Evolutionary conservation across 768 basidiomycete species (phyloP), one percentile per base, ranked within the genome.

Genomic region (Calocybe gangraenosa): DNA sequence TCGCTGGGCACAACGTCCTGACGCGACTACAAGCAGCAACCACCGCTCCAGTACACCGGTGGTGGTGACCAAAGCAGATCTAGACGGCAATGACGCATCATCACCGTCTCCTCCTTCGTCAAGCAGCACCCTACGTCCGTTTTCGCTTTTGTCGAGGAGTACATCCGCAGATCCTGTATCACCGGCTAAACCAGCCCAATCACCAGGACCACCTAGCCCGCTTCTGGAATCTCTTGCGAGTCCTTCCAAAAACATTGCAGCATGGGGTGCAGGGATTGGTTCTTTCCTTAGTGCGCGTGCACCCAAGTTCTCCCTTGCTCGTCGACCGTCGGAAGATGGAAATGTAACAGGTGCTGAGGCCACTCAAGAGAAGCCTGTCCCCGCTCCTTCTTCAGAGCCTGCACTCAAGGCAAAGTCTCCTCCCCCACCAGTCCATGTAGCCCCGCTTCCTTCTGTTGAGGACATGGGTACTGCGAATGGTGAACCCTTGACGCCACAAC

Each of bases 1-100:
- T 22, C 73, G 87, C 28, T 88, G 86, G 83, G 58, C 65, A 1
- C 65, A 68, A 40, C 65, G 66, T 48, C 47, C 57, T 3, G 47
- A 44, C 21, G 40, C 62, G 8, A 40, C 57, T 8, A 53, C 63
- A 35, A 35, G 34, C 17, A n/a, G 34, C 15, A 38, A 53, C 18
- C 58, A 58, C 41, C 63, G 57, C 36, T 65, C 67, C 9, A 68
- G 65, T 47, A 65, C 71, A 22, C 65, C 66, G 20, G 62, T 69
- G 15, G 71, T 70, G 48, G 68, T 70, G 14, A 61, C 66, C 15
- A 67, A 61, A 39, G 58, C 65, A 3, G 67, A 70, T 45, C 37
- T 66, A 19, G 65, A 68, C 32, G 62, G 47, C n/a, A 39, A 44
- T 25, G 48, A 39, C 18, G 6, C 32, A 3, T 19, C 48, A 31